phyloP scores from a whole-genome alignment of 495 filamentous ascomycete species.

The Bathelium albidoporum region DNA sequence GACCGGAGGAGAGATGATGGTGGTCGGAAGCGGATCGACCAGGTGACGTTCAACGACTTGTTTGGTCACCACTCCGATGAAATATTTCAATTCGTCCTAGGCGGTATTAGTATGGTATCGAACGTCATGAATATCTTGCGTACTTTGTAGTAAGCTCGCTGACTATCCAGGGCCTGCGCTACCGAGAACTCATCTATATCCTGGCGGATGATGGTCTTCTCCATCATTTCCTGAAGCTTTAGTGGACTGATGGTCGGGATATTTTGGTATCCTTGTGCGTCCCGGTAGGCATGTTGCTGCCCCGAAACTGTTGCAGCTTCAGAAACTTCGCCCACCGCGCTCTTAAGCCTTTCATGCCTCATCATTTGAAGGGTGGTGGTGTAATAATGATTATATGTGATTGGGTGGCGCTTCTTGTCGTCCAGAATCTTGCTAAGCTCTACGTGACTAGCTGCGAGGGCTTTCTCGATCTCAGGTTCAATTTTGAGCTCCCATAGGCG shows the following conservation, averaged over 20 bases:
- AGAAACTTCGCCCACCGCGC: not conserved
- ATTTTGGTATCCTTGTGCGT: not conserved
- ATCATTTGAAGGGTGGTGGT: conserved; percentile 11
- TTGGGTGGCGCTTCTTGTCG: conserved; percentile 11
- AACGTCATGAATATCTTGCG: not conserved
- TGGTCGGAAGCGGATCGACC: conserved; percentile 16
- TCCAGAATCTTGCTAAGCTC: conserved; percentile 9
- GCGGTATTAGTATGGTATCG: not conserved
- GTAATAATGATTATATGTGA: conserved; percentile 15
- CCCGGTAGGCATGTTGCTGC: not conserved
- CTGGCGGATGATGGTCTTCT: not conserved
- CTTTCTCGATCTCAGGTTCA: conserved; percentile 1
- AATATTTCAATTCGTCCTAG: conserved; percentile 26
- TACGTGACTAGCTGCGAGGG: not conserved
- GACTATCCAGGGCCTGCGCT: conserved; percentile 11
- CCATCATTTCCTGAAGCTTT: not conserved
- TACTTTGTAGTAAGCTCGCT: conserved; percentile 21
- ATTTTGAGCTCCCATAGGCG: conserved; percentile 13
- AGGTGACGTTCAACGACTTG: conserved; percentile 33
- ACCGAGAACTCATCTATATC: conserved; percentile 15
- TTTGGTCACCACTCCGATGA: conserved; percentile 24
- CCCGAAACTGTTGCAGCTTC: not conserved
- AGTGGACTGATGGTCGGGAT: not conserved
- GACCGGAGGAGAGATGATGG: conserved; percentile 23
- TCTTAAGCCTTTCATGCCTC: not conserved